These are phyloP conservation scores for Trichopus zeylanicus DNA, from an alignment of 116 monocot genomes.

Conservation along the genomic window DNA sequence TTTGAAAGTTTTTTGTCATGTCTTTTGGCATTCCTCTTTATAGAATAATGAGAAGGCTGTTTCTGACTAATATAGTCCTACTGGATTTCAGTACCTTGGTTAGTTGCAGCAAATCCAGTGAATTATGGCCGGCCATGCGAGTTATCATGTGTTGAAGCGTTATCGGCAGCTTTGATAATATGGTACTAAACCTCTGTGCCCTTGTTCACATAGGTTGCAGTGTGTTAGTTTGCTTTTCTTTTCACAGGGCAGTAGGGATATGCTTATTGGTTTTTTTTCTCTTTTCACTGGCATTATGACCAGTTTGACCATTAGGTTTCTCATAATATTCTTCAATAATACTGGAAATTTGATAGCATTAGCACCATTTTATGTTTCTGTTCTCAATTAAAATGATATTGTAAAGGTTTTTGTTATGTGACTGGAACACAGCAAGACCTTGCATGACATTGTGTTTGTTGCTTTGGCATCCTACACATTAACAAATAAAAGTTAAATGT, in stretches of 20 bases:
- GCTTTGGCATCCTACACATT: too few relatives aligned
- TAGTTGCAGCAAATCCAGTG: constrained; percentile 98
- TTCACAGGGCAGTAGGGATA: too few relatives aligned
- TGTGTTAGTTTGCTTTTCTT: not conserved
- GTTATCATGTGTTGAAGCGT: constrained; percentile 94
- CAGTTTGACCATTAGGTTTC: too few relatives aligned
- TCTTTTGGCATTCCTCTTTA: too few relatives aligned
- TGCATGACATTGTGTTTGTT: too few relatives aligned
- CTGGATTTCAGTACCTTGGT: constrained; percentile 80
- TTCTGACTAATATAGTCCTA: not conserved
- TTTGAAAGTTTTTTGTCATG: too few relatives aligned
- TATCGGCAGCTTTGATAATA: constrained; percentile 89
- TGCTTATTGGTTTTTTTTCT: not conserved
- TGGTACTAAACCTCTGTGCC: constrained; percentile 37
- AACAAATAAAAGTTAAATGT: too few relatives aligned
- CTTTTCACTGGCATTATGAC: not conserved
- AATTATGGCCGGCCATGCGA: constrained; percentile 98
- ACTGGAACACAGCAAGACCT: too few relatives aligned
- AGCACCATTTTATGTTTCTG: too few relatives aligned
- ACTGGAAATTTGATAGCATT: too few relatives aligned
- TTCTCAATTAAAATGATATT: not conserved
- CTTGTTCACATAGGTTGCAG: not conserved
- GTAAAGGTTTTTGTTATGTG: too few relatives aligned
- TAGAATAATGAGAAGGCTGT: not conserved
- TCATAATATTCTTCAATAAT: too few relatives aligned